Conservation (phyloP, 2,329 filamentous ascomycete genomes). For the Pyricularia grisea region DNA sequence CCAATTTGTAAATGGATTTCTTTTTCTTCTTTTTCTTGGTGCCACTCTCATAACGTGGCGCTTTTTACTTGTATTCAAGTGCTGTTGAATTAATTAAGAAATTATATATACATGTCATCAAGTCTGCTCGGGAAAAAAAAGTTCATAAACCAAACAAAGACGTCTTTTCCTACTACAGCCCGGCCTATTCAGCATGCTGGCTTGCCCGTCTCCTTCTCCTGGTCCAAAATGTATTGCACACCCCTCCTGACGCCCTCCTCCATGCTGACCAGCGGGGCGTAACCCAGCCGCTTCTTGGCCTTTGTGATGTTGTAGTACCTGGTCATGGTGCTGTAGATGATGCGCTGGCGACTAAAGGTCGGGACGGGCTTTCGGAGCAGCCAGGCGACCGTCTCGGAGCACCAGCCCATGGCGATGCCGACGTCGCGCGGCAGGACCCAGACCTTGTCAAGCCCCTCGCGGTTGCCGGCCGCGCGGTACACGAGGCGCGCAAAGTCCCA, state of each 20-base stretch:
- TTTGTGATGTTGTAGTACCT: slow-evolving; percentile 71
- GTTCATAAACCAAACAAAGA: not conserved
- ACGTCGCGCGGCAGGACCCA: slow-evolving; percentile 44
- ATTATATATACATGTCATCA: not conserved
- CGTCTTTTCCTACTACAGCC: not conserved
- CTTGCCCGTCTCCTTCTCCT: slow-evolving; percentile 27
- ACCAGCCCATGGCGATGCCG: slow-evolving; percentile 40
- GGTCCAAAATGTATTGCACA: slow-evolving; percentile 44
- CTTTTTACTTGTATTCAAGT: not conserved
- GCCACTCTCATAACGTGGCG: not conserved
- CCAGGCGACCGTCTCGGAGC: slow-evolving; percentile 42
- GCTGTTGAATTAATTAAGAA: not conserved
- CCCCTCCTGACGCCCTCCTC: slow-evolving; percentile 52
- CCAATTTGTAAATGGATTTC: no score
- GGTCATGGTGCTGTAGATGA: slow-evolving; percentile 63
- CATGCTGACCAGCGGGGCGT: slow-evolving; percentile 56
- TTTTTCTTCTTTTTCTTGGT: no score
- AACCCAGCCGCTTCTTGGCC: slow-evolving; percentile 61
- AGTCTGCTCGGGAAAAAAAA: not conserved
- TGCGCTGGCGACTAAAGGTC: slow-evolving; percentile 49
- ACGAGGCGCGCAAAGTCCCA: slow-evolving; percentile 79
- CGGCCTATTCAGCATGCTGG: not conserved
- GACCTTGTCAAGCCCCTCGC: slow-evolving; percentile 41
- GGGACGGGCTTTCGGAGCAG: slow-evolving; percentile 38
- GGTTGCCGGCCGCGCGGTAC: slow-evolving; percentile 54